Evolutionary conservation across 257 asterid species (phyloP), one percentile per base, ranked within the genome.

Genomic region (Galeopsis tetrahit): DNA sequence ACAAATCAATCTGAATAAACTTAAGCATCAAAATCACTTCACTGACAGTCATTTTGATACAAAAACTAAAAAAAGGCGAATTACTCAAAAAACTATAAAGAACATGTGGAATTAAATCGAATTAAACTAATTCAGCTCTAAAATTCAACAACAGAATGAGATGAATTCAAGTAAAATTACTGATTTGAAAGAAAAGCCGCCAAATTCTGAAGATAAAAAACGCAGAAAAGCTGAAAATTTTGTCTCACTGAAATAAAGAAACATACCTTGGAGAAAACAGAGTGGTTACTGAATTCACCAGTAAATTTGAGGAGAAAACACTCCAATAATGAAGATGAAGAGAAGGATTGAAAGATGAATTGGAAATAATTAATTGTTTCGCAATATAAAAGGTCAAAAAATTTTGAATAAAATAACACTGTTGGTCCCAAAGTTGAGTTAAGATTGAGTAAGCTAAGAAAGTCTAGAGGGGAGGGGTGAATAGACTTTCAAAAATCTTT

Each of bases 221-320:
- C 6, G 56, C 8, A 35, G 15, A 33, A 5, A 10, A 17, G 13
- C 60, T 49, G 56, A 13, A 10, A 49, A 3, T 48, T 6, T 52
- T 33, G 10, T n/a, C 33, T 15, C 10, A 1, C 33, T 43, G 52
- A 48, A 66, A 7, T 28, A 52, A 2, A 15, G 43, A 62, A 33
- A 78, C 74, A 52, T 80, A 84, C 90, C 89, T 72, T 68, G 31
- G 66, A 64, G 56, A 21, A 21, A 6, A 9, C 0, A 40, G 76
- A 49, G 68, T 34, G 57, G 68, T n/a, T n/a, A n/a, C n/a, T n/a
- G n/a, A n/a, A n/a, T n/a, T n/a, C n/a, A n/a, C n/a, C n/a, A n/a
- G n/a, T n/a, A n/a, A n/a, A n/a, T n/a, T n/a, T n/a, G n/a, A n/a
- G n/a, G n/a, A n/a, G n/a, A n/a, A n/a, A n/a, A n/a, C n/a, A n/a